These are phyloP conservation scores for Schizonepeta tenuifolia DNA, from an alignment of 257 asterid species.

Conservation along the genomic window DNA sequence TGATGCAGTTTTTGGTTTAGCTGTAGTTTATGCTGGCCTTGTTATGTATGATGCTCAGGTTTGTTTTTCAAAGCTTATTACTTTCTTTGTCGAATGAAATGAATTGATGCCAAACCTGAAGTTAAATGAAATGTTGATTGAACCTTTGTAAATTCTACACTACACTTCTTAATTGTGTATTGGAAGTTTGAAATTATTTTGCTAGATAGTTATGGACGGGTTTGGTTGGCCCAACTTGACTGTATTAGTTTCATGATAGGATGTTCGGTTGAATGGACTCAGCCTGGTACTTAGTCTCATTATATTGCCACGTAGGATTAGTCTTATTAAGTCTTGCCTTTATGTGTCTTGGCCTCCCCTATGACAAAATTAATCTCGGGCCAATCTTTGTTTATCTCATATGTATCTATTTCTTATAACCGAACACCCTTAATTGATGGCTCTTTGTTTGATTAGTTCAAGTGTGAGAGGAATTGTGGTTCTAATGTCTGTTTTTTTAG, in stretches of 20 bases:
- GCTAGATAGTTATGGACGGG: background rate
- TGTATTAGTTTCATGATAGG: too few relatives aligned
- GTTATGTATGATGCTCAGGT: conserved; percentile 97
- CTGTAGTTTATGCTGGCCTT: conserved; percentile 83
- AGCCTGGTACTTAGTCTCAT: too few relatives aligned
- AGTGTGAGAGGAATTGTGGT: background rate
- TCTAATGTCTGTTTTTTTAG: background rate
- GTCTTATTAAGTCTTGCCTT: too few relatives aligned
- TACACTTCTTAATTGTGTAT: background rate
- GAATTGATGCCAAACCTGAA: background rate
- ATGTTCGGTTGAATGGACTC: too few relatives aligned
- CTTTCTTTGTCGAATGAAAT: background rate
- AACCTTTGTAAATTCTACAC: background rate
- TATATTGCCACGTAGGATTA: too few relatives aligned
- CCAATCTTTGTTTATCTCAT: too few relatives aligned
- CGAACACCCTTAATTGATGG: background rate
- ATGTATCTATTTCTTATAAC: too few relatives aligned
- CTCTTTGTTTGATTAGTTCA: background rate
- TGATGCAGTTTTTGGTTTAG: conserved; percentile 81
- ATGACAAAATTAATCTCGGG: too few relatives aligned
- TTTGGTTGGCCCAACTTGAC: too few relatives aligned
- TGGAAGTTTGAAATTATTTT: conserved; percentile 2
- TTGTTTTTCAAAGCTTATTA: conserved; percentile 31
- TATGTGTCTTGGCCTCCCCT: too few relatives aligned
- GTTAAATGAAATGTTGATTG: conserved; percentile 1